Evolutionary conservation across 208 protist species (phyloP), one percentile per base, ranked within the genome.

Genomic region (Crithidia expoeki): DNA sequence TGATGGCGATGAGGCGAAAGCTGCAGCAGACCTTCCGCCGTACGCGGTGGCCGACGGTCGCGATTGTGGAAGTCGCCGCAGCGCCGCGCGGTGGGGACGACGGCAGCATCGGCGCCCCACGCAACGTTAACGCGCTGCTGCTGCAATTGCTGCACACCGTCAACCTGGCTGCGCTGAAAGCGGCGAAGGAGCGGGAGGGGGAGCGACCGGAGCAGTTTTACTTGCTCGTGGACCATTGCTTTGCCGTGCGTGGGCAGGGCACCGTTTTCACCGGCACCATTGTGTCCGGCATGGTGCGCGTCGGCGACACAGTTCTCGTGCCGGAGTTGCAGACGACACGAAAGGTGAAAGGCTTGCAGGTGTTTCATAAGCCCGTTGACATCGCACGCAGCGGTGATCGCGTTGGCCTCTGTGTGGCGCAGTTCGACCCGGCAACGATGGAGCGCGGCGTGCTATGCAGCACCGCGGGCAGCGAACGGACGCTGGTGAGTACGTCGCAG

Each of bases 201-300:
- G 33, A 44, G 36, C 46, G 57, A 19, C 34, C 49, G n/a, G 36
- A 50, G 7, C 21, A 38, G 14, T 98, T 99, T 53, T 71, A 98
- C 52, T 97, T 99, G 86, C 86, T 96, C 32, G 85, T 99, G 64
- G 98, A 99, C 76, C 98, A 99, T 81, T 99, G 98, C 88, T 99
- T 99, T 81, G 83, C 84, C 19, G 93, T 99, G 38, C 93, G 97
- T 33, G 97, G 97, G 10, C 96, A 99, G 67, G 98, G 98, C 40
- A 98, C 95, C 12, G 89, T 99, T 12, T 83, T 99, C 64, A 99
- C 98, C 0, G 97, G 98, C 50, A 99, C 98, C n/a, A 81, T 99
- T 1, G 72, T 98, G 10, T 61, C 68, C 12, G 98, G 98, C 25
- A 30, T 66, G 14, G 70, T 98, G 4, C 59, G 56, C 10, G 85